These are phyloP conservation scores for Hymenotorrendiella dingleyae DNA, from an alignment of 2,329 filamentous ascomycete species.

Conservation along the genomic window DNA sequence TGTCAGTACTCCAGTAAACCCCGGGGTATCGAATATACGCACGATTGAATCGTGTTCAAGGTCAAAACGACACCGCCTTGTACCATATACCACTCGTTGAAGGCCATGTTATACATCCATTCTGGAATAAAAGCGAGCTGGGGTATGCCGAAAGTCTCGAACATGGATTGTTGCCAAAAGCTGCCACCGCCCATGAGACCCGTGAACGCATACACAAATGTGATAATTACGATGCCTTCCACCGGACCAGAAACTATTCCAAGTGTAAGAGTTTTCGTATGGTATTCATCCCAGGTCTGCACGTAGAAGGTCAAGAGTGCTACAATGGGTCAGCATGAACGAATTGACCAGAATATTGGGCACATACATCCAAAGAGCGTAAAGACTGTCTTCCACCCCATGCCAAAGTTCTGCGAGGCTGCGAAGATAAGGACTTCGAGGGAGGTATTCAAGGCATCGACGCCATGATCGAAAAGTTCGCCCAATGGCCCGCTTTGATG, in stretches of 20 bases:
- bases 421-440: constrained; percentile 90
- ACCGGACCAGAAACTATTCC: constrained; percentile 92
- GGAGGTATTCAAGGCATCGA: constrained; percentile 94
- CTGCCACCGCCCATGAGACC: constrained; percentile 80
- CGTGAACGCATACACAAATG: constrained; percentile 75
- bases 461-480: constrained; percentile 95
- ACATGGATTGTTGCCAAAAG: constrained; percentile 82
- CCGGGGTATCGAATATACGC: not conserved
- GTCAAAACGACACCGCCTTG: constrained; percentile 78
- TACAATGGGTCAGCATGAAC: constrained; percentile 31
- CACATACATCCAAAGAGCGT: constrained; percentile 72
- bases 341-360: not conserved
- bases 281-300: constrained; percentile 99
- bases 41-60: constrained; percentile 74
- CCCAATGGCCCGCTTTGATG: constrained; percentile 88
- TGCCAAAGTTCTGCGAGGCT: constrained; percentile 85
- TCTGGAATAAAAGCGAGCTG: constrained; percentile 59
- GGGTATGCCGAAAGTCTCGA: constrained; percentile 70
- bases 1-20: constrained; percentile 6
- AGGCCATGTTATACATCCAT: constrained; percentile 71
- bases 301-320: constrained; percentile 94
- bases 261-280: constrained; percentile 90
- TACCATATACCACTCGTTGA: constrained; percentile 88
- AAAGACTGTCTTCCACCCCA: constrained; percentile 82
- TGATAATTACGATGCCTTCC: constrained; percentile 83